Conservation (phyloP, 2,329 filamentous ascomycete species). For the Aspergillus fumigatus region DNA sequence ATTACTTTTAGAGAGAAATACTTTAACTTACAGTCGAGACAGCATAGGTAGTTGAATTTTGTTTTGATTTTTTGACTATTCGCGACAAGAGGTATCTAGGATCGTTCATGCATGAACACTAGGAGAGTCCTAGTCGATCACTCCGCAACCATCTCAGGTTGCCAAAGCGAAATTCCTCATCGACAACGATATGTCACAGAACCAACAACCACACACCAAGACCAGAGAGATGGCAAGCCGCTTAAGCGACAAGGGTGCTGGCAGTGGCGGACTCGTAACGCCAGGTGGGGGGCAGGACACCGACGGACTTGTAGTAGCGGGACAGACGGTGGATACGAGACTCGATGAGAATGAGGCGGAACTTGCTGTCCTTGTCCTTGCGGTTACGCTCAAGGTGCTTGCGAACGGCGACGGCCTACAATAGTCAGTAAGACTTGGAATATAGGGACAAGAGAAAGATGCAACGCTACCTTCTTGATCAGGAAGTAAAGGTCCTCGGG, state of each 20-base stretch:
- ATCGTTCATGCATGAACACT: background rate
- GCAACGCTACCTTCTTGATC: constrained; percentile 87
- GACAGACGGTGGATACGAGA: constrained; percentile 99
- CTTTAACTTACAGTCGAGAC: background rate
- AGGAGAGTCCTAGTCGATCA: background rate
- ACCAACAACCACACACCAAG: constrained; percentile 1
- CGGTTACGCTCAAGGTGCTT: constrained; percentile 99
- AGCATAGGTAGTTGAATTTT: background rate
- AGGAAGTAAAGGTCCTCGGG: constrained; percentile 99
- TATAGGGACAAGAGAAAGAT: background rate
- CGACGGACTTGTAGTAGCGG: constrained; percentile 98
- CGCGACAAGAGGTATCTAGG: background rate
- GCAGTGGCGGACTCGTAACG: constrained; percentile 98
- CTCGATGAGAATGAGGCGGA: constrained; percentile 99
- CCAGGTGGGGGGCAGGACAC: constrained; percentile 84
- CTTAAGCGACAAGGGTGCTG: constrained; percentile 86
- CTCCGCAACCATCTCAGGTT: background rate
- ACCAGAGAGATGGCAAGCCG: background rate
- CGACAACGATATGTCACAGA: background rate
- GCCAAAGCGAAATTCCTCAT: background rate
- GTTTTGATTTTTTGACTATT: background rate
- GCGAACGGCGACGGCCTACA: constrained; percentile 89
- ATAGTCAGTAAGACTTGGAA: constrained; percentile 4
- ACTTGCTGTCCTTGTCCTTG: constrained; percentile 99
- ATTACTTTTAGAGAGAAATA: background rate